Evolutionary conservation across 345 rosid genomes (phyloP).

Genomic region (Brassica juncea): DNA sequence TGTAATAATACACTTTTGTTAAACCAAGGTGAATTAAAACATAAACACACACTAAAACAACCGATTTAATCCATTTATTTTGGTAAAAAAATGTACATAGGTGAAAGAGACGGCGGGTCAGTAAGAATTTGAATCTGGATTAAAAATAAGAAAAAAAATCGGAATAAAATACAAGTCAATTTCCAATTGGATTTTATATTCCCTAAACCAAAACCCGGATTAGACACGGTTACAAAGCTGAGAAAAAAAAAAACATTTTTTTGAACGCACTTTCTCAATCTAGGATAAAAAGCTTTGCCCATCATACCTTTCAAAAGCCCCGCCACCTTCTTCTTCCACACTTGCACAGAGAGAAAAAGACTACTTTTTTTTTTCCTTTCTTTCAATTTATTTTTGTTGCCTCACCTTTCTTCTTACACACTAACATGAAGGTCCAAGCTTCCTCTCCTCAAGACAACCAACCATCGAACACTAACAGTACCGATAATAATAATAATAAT

Average conservation of each 20-base stretch:
- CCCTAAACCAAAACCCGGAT: conserved; percentile 27
- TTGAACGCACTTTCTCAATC: conserved; percentile 51
- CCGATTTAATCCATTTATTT: background rate
- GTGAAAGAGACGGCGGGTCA: background rate
- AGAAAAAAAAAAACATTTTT: background rate
- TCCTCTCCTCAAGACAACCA: conserved; percentile 48
- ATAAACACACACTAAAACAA: background rate
- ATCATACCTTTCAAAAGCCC: conserved; percentile 59
- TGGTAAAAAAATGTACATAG: background rate
- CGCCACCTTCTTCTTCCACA: conserved; percentile 32
- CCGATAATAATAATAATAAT: conserved; percentile 13
- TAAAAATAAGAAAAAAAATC: background rate
- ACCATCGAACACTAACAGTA: conserved; percentile 28
- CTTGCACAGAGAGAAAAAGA: conserved; percentile 3
- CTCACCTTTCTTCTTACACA: background rate
- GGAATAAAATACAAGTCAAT: conserved; percentile 17
- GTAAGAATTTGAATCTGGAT: background rate
- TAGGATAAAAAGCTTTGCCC: conserved; percentile 53
- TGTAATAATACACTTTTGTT: background rate
- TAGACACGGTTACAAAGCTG: conserved; percentile 34
- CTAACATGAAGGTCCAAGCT: conserved; percentile 65
- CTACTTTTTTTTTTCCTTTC: background rate
- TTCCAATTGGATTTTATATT: conserved; percentile 3
- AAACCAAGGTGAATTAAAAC: background rate
- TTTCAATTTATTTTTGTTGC: background rate